Conservation (phyloP, 2,329 filamentous ascomycete genomes). For the Lachnellula occidentalis region DNA sequence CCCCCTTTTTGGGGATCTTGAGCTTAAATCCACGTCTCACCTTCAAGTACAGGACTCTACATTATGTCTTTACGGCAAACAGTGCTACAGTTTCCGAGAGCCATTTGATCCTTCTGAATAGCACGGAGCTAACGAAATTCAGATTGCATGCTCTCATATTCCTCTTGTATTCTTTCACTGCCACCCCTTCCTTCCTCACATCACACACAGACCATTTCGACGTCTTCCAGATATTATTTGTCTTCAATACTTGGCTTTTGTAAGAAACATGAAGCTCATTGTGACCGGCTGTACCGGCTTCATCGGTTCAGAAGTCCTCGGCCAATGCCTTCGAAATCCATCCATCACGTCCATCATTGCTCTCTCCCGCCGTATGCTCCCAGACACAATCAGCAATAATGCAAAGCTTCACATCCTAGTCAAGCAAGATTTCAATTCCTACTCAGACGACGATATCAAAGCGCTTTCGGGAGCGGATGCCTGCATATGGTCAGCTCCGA, state of each 20-base stretch:
- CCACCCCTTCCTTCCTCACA: background rate
- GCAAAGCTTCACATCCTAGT: slow-evolving; percentile 24
- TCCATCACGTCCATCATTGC: slow-evolving; percentile 47
- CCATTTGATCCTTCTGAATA: too few species aligned
- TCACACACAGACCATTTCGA: background rate
- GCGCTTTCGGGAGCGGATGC: slow-evolving; percentile 13
- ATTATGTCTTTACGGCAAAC: too few species aligned
- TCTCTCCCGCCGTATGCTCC: slow-evolving; percentile 43
- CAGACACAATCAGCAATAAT: slow-evolving; percentile 29
- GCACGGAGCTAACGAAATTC: too few species aligned
- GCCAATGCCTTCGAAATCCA: slow-evolving; percentile 43
- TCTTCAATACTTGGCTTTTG: background rate
- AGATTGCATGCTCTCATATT: too few species aligned
- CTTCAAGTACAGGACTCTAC: too few species aligned
- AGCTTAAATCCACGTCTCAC: too few species aligned
- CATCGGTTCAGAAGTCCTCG: slow-evolving; percentile 48
- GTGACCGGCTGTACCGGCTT: slow-evolving; percentile 53
- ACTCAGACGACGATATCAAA: slow-evolving; percentile 27
- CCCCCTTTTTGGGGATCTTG: too few species aligned
- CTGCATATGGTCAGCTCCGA: slow-evolving; percentile 13
- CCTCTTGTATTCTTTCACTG: background rate
- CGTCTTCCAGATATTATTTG: background rate
- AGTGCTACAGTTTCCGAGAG: too few species aligned
- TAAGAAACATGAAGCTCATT: slow-evolving; percentile 44
- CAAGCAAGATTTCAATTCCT: slow-evolving; percentile 48